Evolutionary conservation across 2,329 filamentous ascomycete genomes (phyloP).

Genomic region (Catunica adiposa): DNA sequence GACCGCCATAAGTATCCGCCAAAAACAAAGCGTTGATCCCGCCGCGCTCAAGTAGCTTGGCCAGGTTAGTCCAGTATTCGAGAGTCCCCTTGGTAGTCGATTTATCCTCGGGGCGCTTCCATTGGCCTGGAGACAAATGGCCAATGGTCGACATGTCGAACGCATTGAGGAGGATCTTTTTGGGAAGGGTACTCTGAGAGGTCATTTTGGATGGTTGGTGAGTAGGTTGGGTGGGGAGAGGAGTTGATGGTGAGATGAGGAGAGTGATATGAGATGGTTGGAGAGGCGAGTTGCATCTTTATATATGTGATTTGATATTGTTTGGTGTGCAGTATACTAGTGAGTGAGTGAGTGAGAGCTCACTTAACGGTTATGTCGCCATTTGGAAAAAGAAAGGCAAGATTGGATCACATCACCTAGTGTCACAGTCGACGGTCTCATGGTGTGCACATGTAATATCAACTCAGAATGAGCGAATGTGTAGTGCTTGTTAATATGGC

Average conservation of each 20-base stretch:
- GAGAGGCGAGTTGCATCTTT: neutral
- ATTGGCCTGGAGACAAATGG: slow-evolving; percentile 48
- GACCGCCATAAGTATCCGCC: slow-evolving; percentile 48
- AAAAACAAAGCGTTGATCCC: slow-evolving; percentile 49
- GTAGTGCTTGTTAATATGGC: neutral
- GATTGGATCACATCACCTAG: neutral
- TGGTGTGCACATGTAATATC: neutral
- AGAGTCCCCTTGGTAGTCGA: slow-evolving; percentile 43
- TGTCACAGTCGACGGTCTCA: neutral
- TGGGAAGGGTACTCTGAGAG: neutral
- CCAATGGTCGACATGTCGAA: slow-evolving; percentile 51
- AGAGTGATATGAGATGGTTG: too few species aligned
- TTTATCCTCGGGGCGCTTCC: slow-evolving; percentile 45
- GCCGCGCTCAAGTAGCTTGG: slow-evolving; percentile 43
- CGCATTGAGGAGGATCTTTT: slow-evolving; percentile 40
- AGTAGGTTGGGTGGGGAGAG: neutral
- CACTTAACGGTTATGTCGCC: neutral
- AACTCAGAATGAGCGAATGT: neutral
- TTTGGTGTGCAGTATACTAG: too few species aligned
- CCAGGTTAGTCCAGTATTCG: slow-evolving; percentile 47
- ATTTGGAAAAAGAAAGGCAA: neutral
- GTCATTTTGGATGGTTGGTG: neutral
- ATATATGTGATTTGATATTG: neutral
- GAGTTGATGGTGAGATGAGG: neutral
- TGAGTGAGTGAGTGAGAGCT: too few species aligned